Conservation (phyloP, 768 basidiomycete species). For the Leccinum variicolor region DNA sequence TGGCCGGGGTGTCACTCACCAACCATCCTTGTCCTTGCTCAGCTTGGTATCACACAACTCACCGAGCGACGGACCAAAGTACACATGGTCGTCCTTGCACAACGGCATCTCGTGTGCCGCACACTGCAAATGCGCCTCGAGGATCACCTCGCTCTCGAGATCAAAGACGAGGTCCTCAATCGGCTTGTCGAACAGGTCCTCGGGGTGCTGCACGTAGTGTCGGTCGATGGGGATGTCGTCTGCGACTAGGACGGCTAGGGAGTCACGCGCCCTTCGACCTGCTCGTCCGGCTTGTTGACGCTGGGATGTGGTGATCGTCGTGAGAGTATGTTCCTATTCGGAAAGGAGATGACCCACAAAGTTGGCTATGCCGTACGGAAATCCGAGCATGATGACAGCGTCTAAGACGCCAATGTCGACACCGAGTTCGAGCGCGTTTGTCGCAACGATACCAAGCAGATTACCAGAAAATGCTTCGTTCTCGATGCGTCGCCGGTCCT, state of each 20-base stretch:
- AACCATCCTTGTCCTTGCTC: constrained; percentile 71
- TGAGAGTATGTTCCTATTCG: not conserved
- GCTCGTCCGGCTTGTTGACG: constrained; percentile 89
- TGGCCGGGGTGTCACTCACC: constrained; percentile 41
- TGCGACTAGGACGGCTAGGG: constrained; percentile 70
- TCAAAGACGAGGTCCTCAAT: constrained; percentile 68
- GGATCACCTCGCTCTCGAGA: constrained; percentile 65
- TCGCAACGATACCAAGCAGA: constrained; percentile 83
- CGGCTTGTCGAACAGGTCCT: constrained; percentile 62
- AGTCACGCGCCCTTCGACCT: constrained; percentile 76
- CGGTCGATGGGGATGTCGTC: constrained; percentile 70
- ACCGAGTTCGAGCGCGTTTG: constrained; percentile 87
- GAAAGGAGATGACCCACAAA: constrained; percentile 49
- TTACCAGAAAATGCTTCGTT: constrained; percentile 82
- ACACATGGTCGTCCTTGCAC: constrained; percentile 56
- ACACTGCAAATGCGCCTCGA: constrained; percentile 87
- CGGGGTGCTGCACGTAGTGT: constrained; percentile 67
- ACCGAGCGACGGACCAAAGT: constrained; percentile 64
- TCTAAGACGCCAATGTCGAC: constrained; percentile 91
- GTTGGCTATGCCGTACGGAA: constrained; percentile 76
- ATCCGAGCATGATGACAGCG: constrained; percentile 86
- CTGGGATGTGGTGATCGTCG: constrained; percentile 34
- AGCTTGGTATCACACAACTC: constrained; percentile 62
- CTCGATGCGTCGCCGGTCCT: constrained; percentile 85
- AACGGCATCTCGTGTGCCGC: constrained; percentile 86